A percentile compares a stretch with the other conserved stretches of the same genome.
phyloP scores from a whole-genome alignment of 495 filamentous ascomycete species.

The Daldinia decipiens region DNA sequence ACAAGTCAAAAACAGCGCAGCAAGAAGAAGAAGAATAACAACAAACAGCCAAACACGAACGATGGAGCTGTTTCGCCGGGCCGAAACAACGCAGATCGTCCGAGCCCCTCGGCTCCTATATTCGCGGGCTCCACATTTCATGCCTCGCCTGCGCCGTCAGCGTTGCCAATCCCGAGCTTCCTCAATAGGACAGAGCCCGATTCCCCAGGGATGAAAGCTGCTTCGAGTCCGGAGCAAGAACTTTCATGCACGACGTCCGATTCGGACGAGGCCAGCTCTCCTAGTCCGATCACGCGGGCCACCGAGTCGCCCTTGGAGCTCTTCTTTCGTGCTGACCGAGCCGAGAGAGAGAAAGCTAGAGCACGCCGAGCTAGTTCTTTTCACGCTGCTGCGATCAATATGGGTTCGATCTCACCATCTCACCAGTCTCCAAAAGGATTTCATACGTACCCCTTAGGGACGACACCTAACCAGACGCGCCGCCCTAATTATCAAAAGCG shows the following conservation, averaged over 20 bases:
- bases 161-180: conserved; percentile 93
- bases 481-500: conserved; percentile 47
- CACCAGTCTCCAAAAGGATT: conserved; percentile 50
- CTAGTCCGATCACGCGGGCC: conserved; percentile 45
- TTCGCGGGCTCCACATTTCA: conserved; percentile 98
- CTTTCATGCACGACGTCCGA: conserved; percentile 55
- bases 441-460: conserved; percentile 47
- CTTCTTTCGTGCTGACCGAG: conserved; percentile 86
- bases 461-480: conserved; percentile 38
- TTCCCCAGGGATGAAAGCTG: conserved; percentile 56
- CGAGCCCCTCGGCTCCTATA: conserved; percentile 63
- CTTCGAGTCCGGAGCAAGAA: conserved; percentile 44
- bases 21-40: conserved; percentile 46
- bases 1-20: conserved; percentile 47
- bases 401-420: conserved; percentile 50
- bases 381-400: conserved; percentile 42
- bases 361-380: conserved; percentile 60
- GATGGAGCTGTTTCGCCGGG: conserved; percentile 50
- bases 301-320: conserved; percentile 85
- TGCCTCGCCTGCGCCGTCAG: conserved; percentile 89
- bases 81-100: conserved; percentile 49
- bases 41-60: conserved; percentile 40
- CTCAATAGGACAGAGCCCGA: conserved; percentile 83
- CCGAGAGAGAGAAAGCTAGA: conserved; percentile 77
- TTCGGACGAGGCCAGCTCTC: conserved; percentile 56